Percentiles rank a stretch among this genome's conserved stretches.
Evolutionary conservation across 1,139 yeast species (phyloP).

Genomic region (Nakaseomyces delphensis): DNA sequence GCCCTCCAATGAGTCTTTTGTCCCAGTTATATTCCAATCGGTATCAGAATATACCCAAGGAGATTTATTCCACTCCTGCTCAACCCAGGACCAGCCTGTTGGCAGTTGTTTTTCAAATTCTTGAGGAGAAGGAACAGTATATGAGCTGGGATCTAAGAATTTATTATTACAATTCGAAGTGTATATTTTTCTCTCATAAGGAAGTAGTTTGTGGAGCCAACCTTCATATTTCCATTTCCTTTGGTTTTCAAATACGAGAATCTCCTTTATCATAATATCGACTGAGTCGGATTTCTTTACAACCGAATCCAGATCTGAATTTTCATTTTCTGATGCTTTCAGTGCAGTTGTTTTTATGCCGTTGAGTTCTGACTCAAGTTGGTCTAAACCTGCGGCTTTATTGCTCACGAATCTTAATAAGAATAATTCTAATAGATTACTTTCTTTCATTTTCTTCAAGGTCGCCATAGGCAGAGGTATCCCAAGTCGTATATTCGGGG

Average conservation of each 20-base stretch:
- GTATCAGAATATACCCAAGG: conserved; percentile 26
- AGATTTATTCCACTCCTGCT: conserved; percentile 23
- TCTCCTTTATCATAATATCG: background rate
- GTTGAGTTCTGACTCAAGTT: background rate
- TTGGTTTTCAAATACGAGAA: conserved; percentile 20
- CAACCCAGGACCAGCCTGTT: conserved; percentile 25
- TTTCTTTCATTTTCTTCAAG: conserved; percentile 1
- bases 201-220: conserved; percentile 22
- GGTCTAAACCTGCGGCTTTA: background rate
- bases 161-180: conserved; percentile 11
- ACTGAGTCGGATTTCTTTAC: background rate
- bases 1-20: conserved; percentile 22
- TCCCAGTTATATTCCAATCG: conserved; percentile 24
- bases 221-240: conserved; percentile 25
- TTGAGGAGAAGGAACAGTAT: conserved; percentile 14
- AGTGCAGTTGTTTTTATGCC: background rate
- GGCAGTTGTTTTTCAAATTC: conserved; percentile 18
- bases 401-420: background rate
- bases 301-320: background rate
- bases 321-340: background rate
- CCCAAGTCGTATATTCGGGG: conserved; percentile 3
- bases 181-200: conserved; percentile 22
- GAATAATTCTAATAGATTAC: background rate
- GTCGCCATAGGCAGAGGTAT: conserved; percentile 1
- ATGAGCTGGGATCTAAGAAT: conserved; percentile 1